A percentile compares a stretch with the other conserved stretches of the same genome.
These are phyloP conservation scores for Apiotrichum siamense DNA, from an alignment of 1,284 basidiomycete species.

Conservation along the genomic window DNA sequence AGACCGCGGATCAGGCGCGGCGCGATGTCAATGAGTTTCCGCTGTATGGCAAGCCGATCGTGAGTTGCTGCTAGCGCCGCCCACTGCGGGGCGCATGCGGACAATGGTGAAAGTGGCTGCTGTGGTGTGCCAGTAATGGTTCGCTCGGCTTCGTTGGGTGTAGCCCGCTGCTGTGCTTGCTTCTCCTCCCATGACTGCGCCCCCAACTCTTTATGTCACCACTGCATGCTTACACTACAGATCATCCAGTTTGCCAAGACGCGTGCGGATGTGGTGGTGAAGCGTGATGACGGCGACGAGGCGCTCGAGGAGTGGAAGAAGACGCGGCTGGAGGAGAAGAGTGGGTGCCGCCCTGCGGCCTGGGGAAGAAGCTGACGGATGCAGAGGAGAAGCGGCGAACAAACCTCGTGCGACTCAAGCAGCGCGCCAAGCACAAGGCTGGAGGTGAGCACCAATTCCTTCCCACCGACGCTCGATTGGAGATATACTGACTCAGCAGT, in stretches of 20 bases:
- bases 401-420: slow-evolving; percentile 80
- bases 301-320: slow-evolving; percentile 70
- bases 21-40: slow-evolving; percentile 92
- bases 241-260: slow-evolving; percentile 81
- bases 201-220: neutral
- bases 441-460: slow-evolving; percentile 37
- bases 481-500: neutral
- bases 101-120: too few relatives aligned
- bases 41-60: slow-evolving; percentile 93
- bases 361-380: neutral
- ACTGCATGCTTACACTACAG: neutral
- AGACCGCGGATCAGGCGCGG: slow-evolving; percentile 78
- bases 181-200: too few relatives aligned
- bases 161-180: too few relatives aligned
- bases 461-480: too few relatives aligned
- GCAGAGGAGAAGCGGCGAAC: slow-evolving; percentile 71
- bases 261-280: slow-evolving; percentile 82
- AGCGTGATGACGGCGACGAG: slow-evolving; percentile 58
- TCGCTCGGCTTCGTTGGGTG: too few relatives aligned
- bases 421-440: slow-evolving; percentile 68
- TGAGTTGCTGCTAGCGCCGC: slow-evolving; percentile 52
- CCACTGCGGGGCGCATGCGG: too few relatives aligned
- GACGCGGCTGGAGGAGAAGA: slow-evolving; percentile 69
- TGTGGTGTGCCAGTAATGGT: too few relatives aligned
- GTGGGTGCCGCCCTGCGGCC: slow-evolving; percentile 50